Evolutionary conservation across 176 grass and related monocot species (phyloP).

Genomic region (Coix lacrymajobi): DNA sequence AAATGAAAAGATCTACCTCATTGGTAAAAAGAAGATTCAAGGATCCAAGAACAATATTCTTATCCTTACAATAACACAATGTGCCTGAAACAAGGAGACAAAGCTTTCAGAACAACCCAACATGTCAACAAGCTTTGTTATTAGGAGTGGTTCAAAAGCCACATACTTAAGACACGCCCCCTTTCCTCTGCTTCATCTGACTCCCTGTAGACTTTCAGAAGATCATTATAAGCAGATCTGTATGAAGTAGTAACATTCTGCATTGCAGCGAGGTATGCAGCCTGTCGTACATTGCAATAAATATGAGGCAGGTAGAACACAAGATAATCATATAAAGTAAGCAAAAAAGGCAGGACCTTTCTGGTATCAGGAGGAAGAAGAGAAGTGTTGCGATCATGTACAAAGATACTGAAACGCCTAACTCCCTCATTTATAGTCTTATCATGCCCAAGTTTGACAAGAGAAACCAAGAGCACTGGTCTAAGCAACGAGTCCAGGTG

Average conservation of each 20-base stretch:
- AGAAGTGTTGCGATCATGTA: slow-evolving; percentile 51
- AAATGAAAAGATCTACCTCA: slow-evolving; percentile 36
- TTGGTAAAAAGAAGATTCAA: slow-evolving; percentile 67
- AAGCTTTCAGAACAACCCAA: slow-evolving; percentile 27
- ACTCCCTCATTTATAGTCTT: slow-evolving; percentile 69
- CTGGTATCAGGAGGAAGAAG: slow-evolving; percentile 73
- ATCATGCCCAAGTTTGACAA: slow-evolving; percentile 59
- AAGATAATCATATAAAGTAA: slow-evolving; percentile 3
- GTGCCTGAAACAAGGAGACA: slow-evolving; percentile 36
- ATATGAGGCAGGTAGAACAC: slow-evolving; percentile 1
- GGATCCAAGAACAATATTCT: slow-evolving; percentile 61
- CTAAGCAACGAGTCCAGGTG: slow-evolving; percentile 79
- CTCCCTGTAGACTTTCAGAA: slow-evolving; percentile 67
- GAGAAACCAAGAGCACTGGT: slow-evolving; percentile 56
- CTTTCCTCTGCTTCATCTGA: slow-evolving; percentile 61
- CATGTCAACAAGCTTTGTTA: slow-evolving; percentile 17
- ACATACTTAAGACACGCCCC: slow-evolving; percentile 52
- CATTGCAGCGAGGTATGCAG: slow-evolving; percentile 82
- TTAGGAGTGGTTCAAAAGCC: slow-evolving; percentile 6
- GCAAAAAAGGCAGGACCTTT: slow-evolving; percentile 53
- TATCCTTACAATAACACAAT: slow-evolving; percentile 57
- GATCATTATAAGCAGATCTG: slow-evolving; percentile 68
- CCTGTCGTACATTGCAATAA: slow-evolving; percentile 43
- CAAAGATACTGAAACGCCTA: slow-evolving; percentile 59
- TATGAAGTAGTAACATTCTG: slow-evolving; percentile 52